phyloP scores from a whole-genome alignment of 805 yeast genomes.

The Ascoidea rubescens region DNA sequence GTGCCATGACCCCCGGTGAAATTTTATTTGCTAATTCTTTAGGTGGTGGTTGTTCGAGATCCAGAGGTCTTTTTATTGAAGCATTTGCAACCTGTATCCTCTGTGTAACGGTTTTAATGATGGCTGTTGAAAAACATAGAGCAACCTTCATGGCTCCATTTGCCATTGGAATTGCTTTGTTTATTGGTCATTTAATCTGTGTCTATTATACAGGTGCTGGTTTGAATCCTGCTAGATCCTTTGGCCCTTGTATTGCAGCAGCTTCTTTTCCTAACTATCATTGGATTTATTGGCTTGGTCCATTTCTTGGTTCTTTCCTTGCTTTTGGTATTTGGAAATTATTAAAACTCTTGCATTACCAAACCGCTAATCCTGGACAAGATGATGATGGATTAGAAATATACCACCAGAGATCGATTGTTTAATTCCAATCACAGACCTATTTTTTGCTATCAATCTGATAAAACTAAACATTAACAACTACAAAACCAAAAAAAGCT shows the following conservation, averaged over 20 bases:
- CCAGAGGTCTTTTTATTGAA: slow-evolving; percentile 72
- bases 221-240: slow-evolving; percentile 78
- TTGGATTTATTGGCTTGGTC: slow-evolving; percentile 94
- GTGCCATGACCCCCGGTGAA: slow-evolving; percentile 74
- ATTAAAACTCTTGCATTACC: slow-evolving; percentile 52
- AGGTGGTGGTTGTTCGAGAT: slow-evolving; percentile 57
- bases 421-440: too few species aligned
- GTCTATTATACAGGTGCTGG: slow-evolving; percentile 87
- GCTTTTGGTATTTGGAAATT: slow-evolving; percentile 57
- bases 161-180: slow-evolving; percentile 69
- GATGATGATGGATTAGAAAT: slow-evolving; percentile 31
- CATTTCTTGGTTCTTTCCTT: slow-evolving; percentile 53
- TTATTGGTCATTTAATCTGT: slow-evolving; percentile 69
- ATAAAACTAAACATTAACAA: too few species aligned
- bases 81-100: slow-evolving; percentile 65
- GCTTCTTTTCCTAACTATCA: slow-evolving; percentile 65
- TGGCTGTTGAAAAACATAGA: slow-evolving; percentile 72
- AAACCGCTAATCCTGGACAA: slow-evolving; percentile 57
- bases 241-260: slow-evolving; percentile 73
- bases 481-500: background rate
- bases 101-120: slow-evolving; percentile 63
- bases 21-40: slow-evolving; percentile 56
- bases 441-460: too few species aligned
- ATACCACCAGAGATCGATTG: background rate
- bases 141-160: slow-evolving; percentile 72